phyloP scores from a whole-genome alignment of 129 eudicot genomes.

The Artemisia argyi region DNA sequence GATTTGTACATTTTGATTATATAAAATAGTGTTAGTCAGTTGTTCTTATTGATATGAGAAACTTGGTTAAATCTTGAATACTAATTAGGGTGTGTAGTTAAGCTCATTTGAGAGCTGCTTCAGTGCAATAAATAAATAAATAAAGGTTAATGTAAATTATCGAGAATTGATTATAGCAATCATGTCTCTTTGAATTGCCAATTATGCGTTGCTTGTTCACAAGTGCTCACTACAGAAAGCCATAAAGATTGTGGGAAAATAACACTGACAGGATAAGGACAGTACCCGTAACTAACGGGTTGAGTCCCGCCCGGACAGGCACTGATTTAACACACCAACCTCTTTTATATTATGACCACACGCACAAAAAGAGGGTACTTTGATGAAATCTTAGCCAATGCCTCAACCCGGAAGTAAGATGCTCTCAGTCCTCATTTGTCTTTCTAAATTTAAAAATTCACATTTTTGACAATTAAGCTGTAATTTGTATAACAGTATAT shows the following conservation, averaged over 20 bases:
- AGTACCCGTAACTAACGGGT: conserved; percentile 66
- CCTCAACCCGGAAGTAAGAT: conserved; percentile 15
- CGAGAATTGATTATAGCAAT: neutral
- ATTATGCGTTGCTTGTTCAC: conserved; percentile 23
- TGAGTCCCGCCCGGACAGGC: conserved; percentile 49
- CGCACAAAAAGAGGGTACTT: conserved; percentile 12
- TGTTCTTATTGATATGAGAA: too few species aligned
- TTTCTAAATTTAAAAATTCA: neutral
- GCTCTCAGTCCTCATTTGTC: conserved; percentile 7
- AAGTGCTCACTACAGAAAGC: conserved; percentile 21
- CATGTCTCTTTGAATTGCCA: conserved; percentile 33
- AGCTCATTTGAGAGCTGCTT: neutral
- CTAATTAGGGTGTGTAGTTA: neutral
- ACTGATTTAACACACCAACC: conserved; percentile 46
- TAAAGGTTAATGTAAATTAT: neutral
- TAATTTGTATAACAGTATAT: neutral
- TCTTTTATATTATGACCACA: conserved; percentile 31
- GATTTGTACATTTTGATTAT: too few species aligned
- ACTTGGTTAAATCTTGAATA: too few species aligned
- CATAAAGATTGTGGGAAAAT: conserved; percentile 31
- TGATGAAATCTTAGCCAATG: conserved; percentile 28
- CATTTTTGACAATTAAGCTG: neutral
- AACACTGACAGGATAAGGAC: conserved; percentile 42
- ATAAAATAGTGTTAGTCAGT: too few species aligned
- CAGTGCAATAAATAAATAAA: neutral